These are phyloP conservation scores for Paecilomyces sp. DNA, from an alignment of 2,329 filamentous ascomycete species.

Conservation along the genomic window DNA sequence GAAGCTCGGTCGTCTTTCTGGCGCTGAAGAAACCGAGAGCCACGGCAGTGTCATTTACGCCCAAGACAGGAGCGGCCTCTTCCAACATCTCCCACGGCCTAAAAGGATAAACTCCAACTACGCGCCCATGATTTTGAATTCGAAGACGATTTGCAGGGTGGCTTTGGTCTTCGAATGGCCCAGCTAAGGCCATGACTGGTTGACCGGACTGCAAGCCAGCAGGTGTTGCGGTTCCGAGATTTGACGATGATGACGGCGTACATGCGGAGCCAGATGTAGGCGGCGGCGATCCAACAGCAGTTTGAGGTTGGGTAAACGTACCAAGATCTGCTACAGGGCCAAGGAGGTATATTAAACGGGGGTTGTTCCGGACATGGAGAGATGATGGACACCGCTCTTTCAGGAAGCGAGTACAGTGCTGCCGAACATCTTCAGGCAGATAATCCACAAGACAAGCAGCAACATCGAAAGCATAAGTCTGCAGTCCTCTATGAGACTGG, in stretches of 20 bases:
- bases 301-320: slow-evolving; percentile 12
- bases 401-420: slow-evolving; percentile 35
- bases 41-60: slow-evolving; percentile 39
- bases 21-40: slow-evolving; percentile 37
- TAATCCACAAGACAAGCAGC: slow-evolving; percentile 38
- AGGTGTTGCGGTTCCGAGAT: slow-evolving; percentile 10
- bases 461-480: slow-evolving; percentile 38
- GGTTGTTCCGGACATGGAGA: slow-evolving; percentile 30
- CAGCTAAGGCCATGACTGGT: slow-evolving; percentile 5
- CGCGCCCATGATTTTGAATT: slow-evolving; percentile 29
- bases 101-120: slow-evolving; percentile 26
- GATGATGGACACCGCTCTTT: slow-evolving; percentile 35
- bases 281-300: slow-evolving; percentile 23
- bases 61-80: slow-evolving; percentile 36
- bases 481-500: slow-evolving; percentile 26
- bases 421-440: slow-evolving; percentile 36
- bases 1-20: slow-evolving; percentile 20
- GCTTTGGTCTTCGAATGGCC: slow-evolving; percentile 18
- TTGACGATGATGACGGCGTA: slow-evolving; percentile 18
- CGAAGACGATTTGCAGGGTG: slow-evolving; percentile 24
- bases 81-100: slow-evolving; percentile 40
- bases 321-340: slow-evolving; percentile 26
- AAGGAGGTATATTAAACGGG: slow-evolving; percentile 34
- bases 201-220: slow-evolving; percentile 11
- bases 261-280: slow-evolving; percentile 23